Evolutionary conservation across 371 early-diverging fungal species (phyloP), one percentile per base, ranked within the genome.

Genomic region (Mucor sp.): DNA sequence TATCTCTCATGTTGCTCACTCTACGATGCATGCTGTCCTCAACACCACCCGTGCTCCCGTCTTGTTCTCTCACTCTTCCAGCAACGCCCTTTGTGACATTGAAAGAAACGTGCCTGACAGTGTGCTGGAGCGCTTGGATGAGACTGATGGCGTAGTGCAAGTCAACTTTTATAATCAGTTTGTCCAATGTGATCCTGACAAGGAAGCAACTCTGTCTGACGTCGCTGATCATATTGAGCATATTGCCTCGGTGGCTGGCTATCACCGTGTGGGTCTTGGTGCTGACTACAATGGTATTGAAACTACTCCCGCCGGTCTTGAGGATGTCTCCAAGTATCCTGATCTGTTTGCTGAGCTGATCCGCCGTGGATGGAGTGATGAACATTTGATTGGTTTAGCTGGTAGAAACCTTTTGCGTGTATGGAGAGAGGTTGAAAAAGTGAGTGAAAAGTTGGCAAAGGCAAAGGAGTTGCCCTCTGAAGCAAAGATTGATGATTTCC

Each of bases 61-160:
- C 6, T 64, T 91, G 15, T 89, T 89, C 56, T 89, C 89, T 0
- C 91, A 91, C 66, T 84, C 85, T 1, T 85, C 88, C 6, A 86
- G 85, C 15, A 65, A 80, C 41, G 80, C 86, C 0, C 50, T 88
- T 14, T 89, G 89, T 60, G 61, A 65, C 23, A 84, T 80, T 25
- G 82, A 85, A 43, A 71, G 91, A 57, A 91, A 89, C 67, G 89
- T 89, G n/a, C 91, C 90, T 14, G 91, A 91, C 58, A 74, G 71
- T 25, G 84, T 90, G 2, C 72, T 91, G 7, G 30, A 65, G 21
- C 68, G 78, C 43, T 72, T 91, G 15, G 66, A 74, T 30, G 84
- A 84, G 47, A 81, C 78, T 0, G 89, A 89, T 59, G 90, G 90
- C 41, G 87, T 91, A 4, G 86, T 91, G 4, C 85, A 86, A 87